A percentile compares a stretch with the other conserved stretches of the same genome.
These are phyloP conservation scores for Kandelia obovata DNA, from an alignment of 345 rosid genomes.

Conservation along the genomic window DNA sequence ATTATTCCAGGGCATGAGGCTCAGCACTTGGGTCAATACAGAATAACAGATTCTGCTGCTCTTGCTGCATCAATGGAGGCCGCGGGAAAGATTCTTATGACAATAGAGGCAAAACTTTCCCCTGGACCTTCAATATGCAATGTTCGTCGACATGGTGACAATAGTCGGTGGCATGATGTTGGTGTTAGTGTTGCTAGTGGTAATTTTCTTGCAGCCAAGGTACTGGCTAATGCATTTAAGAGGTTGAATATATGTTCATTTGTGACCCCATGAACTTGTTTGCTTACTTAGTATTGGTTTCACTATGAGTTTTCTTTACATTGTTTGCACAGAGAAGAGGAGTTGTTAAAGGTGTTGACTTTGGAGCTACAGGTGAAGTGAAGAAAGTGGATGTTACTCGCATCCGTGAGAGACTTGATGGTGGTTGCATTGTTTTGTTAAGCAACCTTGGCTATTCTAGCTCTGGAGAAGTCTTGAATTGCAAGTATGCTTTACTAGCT, in stretches of 20 bases:
- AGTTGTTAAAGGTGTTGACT: slow-evolving; percentile 88
- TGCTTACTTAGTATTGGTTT: not conserved
- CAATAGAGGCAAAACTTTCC: slow-evolving; percentile 92
- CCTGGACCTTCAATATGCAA: slow-evolving; percentile 90
- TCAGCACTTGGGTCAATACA: slow-evolving; percentile 67
- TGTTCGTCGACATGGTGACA: slow-evolving; percentile 86
- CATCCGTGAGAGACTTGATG: slow-evolving; percentile 82
- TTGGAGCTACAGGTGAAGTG: slow-evolving; percentile 95
- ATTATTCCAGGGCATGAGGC: slow-evolving; percentile 56
- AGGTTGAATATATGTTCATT: not conserved
- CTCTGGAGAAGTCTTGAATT: slow-evolving; percentile 93
- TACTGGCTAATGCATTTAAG: slow-evolving; percentile 15
- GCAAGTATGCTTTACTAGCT: slow-evolving; percentile 63
- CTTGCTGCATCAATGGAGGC: slow-evolving; percentile 92
- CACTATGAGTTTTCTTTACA: slow-evolving; percentile 11
- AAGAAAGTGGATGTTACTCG: slow-evolving; percentile 83
- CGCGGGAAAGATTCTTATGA: slow-evolving; percentile 75
- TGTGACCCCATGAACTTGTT: not conserved
- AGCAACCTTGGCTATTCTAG: slow-evolving; percentile 94
- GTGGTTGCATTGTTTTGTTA: slow-evolving; percentile 71
- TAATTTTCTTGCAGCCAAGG: slow-evolving; percentile 97
- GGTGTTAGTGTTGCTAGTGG: slow-evolving; percentile 97
- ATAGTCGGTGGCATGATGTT: slow-evolving; percentile 79
- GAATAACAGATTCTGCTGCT: slow-evolving; percentile 79
- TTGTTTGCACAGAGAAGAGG: slow-evolving; percentile 69